Conservation (phyloP, 1,139 yeast species). For the Hansenula sp. region DNA sequence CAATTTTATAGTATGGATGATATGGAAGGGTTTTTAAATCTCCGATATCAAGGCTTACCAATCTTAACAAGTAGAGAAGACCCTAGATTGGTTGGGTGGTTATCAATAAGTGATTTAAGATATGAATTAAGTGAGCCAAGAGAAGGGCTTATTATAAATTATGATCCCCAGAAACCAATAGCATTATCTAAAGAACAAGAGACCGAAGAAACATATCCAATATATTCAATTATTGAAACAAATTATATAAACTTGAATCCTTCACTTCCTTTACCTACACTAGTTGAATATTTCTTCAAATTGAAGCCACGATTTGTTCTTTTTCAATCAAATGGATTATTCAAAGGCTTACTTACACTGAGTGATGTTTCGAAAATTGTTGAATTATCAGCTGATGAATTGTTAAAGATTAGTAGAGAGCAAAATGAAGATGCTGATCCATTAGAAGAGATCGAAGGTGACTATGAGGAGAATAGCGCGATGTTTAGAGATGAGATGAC, state of each 20-base stretch:
- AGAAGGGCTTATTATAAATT: constrained; percentile 3
- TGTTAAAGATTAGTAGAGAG: background rate
- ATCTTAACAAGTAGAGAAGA: constrained; percentile 27
- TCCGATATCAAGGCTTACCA: constrained; percentile 35
- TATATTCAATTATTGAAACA: constrained; percentile 14
- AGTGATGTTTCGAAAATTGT: constrained; percentile 14
- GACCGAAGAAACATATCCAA: constrained; percentile 2
- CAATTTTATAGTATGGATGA: constrained; percentile 13
- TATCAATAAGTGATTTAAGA: constrained; percentile 33
- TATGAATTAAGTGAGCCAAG: constrained; percentile 22
- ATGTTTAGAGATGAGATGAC: constrained; percentile 1
- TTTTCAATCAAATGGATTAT: constrained; percentile 15
- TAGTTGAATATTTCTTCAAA: constrained; percentile 21
- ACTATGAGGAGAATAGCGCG: background rate
- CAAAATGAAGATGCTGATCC: background rate
- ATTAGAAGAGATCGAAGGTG: background rate
- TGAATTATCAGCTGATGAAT: constrained; percentile 3
- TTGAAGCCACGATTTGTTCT: constrained; percentile 21
- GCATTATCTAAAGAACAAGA: constrained; percentile 12
- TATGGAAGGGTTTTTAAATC: constrained; percentile 6
- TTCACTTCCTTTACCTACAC: constrained; percentile 17
- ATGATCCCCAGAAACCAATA: constrained; percentile 12
- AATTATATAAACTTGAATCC: constrained; percentile 14
- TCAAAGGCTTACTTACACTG: constrained; percentile 19
- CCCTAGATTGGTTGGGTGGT: constrained; percentile 36